Evolutionary conservation across 179 eudicot species (phyloP).

Genomic region (Monotropa hypopitys): DNA sequence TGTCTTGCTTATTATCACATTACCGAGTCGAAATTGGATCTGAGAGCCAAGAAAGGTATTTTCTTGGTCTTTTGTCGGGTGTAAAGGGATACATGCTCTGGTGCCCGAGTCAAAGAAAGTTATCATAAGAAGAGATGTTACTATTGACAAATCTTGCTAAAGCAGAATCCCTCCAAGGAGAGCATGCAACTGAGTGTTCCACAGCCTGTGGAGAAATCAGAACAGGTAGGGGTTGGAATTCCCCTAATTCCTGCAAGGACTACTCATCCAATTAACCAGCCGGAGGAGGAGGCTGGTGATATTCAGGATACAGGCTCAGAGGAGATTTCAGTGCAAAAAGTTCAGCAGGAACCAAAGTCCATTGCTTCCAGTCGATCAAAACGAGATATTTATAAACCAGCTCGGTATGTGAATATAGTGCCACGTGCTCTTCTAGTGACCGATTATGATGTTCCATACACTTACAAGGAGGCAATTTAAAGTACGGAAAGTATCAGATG

Average conservation of each 20-base stretch:
- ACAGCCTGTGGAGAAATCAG: not conserved
- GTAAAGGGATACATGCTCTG: slow-evolving; percentile 1
- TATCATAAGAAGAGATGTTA: not conserved
- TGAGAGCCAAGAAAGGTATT: not conserved
- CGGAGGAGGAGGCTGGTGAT: too few species aligned
- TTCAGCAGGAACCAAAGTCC: not conserved
- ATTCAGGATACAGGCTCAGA: not conserved
- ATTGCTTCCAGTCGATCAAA: not conserved
- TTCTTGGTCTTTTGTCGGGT: not conserved
- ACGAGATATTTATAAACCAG: not conserved
- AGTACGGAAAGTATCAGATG: not conserved
- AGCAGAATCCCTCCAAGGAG: too few species aligned
- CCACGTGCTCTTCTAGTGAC: not conserved
- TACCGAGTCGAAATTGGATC: not conserved
- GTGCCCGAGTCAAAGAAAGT: not conserved
- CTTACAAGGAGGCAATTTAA: not conserved
- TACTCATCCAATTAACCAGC: too few species aligned
- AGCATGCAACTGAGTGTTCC: not conserved
- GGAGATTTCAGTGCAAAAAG: not conserved
- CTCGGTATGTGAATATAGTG: not conserved
- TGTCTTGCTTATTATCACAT: not conserved
- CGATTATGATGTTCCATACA: not conserved
- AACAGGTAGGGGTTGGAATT: not conserved
- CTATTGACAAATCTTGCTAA: not conserved
- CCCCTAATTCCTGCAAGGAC: not conserved